Evolutionary conservation across 164 flowering plant genomes (phyloP).

Genomic region (Nymphaea thermarum): DNA sequence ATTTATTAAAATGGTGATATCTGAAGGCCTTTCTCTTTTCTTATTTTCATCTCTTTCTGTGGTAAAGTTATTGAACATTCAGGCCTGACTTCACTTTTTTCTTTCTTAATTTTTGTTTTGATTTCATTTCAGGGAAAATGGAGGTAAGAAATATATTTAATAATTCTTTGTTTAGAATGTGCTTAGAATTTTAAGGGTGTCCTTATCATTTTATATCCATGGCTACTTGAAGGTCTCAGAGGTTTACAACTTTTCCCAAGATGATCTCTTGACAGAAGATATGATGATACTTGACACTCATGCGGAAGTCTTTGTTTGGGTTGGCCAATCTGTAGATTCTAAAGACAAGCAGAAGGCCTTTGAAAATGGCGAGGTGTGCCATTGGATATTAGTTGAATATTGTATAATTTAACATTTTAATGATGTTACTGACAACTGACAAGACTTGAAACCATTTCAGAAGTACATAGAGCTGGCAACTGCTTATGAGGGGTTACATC

Average conservation of each 20-base stretch:
- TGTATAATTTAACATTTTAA: neutral
- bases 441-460: slow-evolving; percentile 27
- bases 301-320: slow-evolving; percentile 97
- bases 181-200: neutral
- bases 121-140: slow-evolving; percentile 70
- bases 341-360: slow-evolving; percentile 86
- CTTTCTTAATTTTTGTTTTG: slow-evolving; percentile 12
- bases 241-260: slow-evolving; percentile 87
- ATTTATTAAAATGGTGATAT: neutral
- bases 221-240: slow-evolving; percentile 57
- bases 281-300: slow-evolving; percentile 84
- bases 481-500: slow-evolving; percentile 66
- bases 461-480: slow-evolving; percentile 73
- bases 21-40: neutral
- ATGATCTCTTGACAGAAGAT: slow-evolving; percentile 95
- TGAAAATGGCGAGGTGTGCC: slow-evolving; percentile 78
- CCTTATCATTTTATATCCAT: neutral
- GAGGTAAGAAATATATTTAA: slow-evolving; percentile 40
- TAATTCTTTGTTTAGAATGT: neutral
- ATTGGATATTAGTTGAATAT: neutral
- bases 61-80: neutral
- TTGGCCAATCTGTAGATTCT: slow-evolving; percentile 78
- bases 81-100: slow-evolving; percentile 1
- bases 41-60: neutral
- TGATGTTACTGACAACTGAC: neutral